Evolutionary conservation across 1,139 yeast species (phyloP).

Genomic region (Yamadazyma aaseri): DNA sequence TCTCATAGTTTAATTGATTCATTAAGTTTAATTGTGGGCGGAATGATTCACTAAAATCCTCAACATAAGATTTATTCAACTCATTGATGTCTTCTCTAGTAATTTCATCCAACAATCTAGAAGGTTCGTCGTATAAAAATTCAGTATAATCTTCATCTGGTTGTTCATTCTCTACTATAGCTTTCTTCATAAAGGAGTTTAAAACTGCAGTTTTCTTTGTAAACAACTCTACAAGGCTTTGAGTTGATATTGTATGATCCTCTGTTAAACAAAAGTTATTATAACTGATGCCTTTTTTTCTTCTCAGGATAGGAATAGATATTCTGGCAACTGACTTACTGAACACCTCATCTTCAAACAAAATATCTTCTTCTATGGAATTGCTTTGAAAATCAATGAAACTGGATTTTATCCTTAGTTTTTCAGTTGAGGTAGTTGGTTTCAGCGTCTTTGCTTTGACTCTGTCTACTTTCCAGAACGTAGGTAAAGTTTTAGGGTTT

Average conservation of each 20-base stretch:
- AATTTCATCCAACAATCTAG: slow-evolving; percentile 17
- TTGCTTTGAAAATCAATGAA: slow-evolving; percentile 43
- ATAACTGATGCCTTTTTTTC: slow-evolving; percentile 36
- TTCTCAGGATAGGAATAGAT: slow-evolving; percentile 27
- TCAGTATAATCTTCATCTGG: slow-evolving; percentile 19
- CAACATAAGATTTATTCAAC: slow-evolving; percentile 29
- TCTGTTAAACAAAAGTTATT: slow-evolving; percentile 32
- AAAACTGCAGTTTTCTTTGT: slow-evolving; percentile 56
- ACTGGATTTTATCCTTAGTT: slow-evolving; percentile 20
- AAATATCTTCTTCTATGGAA: slow-evolving; percentile 42
- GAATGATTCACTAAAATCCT: slow-evolving; percentile 37
- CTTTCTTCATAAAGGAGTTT: slow-evolving; percentile 33
- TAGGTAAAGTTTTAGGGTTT: slow-evolving; percentile 82
- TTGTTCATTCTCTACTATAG: slow-evolving; percentile 33
- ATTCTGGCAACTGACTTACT: slow-evolving; percentile 49
- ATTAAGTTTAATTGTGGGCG: not conserved
- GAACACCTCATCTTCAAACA: slow-evolving; percentile 38
- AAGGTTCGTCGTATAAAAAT: slow-evolving; percentile 9
- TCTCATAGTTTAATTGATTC: slow-evolving; percentile 50
- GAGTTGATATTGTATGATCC: slow-evolving; percentile 68
- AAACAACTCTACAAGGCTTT: slow-evolving; percentile 62
- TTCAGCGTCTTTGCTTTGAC: not conserved
- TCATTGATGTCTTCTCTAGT: slow-evolving; percentile 18
- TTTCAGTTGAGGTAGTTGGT: slow-evolving; percentile 4
- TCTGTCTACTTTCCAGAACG: slow-evolving; percentile 75